phyloP scores from a whole-genome alignment of 1,284 basidiomycete species.

The Malassezia nana region DNA sequence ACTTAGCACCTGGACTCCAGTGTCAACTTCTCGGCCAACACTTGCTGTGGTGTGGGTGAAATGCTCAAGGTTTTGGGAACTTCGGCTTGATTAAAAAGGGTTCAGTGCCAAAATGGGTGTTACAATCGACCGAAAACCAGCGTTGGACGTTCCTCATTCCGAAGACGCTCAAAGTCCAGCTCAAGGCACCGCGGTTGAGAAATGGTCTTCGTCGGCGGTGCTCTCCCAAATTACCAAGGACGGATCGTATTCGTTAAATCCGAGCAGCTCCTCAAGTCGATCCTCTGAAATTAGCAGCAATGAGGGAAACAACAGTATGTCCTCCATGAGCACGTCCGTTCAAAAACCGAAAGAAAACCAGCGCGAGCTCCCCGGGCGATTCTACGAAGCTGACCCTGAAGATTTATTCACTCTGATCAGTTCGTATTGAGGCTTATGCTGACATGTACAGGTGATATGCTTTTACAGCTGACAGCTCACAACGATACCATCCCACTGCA shows the following conservation, averaged over 20 bases:
- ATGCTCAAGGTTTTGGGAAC: background rate
- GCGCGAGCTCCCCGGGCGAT: conserved; percentile 27
- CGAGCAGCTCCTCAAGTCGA: background rate
- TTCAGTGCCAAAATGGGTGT: background rate
- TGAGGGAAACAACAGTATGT: background rate
- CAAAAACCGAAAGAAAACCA: background rate
- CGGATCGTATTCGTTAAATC: background rate
- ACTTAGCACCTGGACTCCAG: background rate
- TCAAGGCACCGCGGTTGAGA: background rate
- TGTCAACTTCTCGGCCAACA: background rate
- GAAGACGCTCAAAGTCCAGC: background rate
- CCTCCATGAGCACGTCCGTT: background rate
- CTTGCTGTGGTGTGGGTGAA: background rate
- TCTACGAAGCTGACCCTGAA: conserved; percentile 41
- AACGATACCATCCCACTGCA: conserved; percentile 45
- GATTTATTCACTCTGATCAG: conserved; percentile 41
- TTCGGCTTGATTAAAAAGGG: background rate
- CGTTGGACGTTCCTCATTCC: background rate
- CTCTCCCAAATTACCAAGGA: background rate
- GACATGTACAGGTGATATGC: conserved; percentile 35
- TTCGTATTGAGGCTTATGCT: conserved; percentile 8
- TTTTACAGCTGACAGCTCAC: conserved; percentile 39
- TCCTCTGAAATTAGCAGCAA: background rate
- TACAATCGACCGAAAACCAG: background rate
- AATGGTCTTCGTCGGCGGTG: conserved; percentile 15